Base-by-base conservation (phyloP, 225 moss, liverwort and hornwort species). In the Ulota crispa region DNA sequence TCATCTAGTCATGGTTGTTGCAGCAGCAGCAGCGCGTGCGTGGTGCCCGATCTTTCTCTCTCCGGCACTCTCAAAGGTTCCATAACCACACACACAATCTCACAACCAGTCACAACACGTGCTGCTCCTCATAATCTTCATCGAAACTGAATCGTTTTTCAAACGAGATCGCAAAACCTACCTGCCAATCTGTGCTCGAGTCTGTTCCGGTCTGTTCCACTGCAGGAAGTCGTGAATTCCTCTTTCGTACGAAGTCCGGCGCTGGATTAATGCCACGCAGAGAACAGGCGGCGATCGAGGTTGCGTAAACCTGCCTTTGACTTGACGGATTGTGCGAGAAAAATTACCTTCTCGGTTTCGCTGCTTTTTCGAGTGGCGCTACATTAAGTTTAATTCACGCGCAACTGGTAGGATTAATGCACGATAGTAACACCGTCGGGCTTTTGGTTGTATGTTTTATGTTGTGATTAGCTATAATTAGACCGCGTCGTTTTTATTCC, bases 221-320 rank as follows among this genome's bases (percentile, higher is more conserved):
- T 64, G 64, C 77, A 64, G 64, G 76, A 64, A 77, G 78, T 11
- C 4, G 66, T 78, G 68, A 78, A 78, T 78, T 55, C 27, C 39
- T 45, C 7, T 2, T 39, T 16, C 1, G 7, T 16, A 50, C 18
- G 24, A 26, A 13, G 15, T 2, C 16, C 31, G 42, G 32, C 18
- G 23, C 18, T 42, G 30, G 30, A 69, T n/a, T n/a, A n/a, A 10
- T 32, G 24, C n/a, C 37, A 12, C 36, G 21, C 18, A 4, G 20
- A 53, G 27, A 37, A 39, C 20, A 9, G 21, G 56, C 15, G 16
- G 10, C 43, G 43, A 79, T 69, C 70, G 43, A 43, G 42, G 70
- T 50, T 50, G 16, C 50, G 50, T 50, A 50, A n/a, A n/a, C n/a
- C 34, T 34, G 34, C 34, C 34, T 34, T 34, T 34, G 34, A 34